phyloP scores from a whole-genome alignment of 2,329 filamentous ascomycete genomes.

The Penicillium paneum region DNA sequence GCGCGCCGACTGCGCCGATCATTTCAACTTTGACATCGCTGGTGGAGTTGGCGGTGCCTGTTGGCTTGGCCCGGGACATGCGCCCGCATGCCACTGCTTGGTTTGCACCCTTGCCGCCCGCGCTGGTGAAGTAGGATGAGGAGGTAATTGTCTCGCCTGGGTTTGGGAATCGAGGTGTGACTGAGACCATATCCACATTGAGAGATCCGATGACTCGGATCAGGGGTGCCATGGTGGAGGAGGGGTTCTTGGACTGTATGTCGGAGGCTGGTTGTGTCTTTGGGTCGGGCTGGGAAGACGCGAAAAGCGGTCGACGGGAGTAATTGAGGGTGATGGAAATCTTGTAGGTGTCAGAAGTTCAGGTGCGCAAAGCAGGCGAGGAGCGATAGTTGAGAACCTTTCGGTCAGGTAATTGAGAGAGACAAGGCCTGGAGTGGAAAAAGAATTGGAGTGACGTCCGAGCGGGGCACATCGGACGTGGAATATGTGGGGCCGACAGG shows the following conservation, averaged over 20 bases:
- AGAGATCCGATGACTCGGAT: conserved; percentile 90
- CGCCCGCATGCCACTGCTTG: conserved; percentile 87
- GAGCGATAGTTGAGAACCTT: background rate
- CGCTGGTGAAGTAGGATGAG: conserved; percentile 71
- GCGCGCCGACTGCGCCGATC: conserved; percentile 66
- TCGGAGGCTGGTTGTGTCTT: background rate
- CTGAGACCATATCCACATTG: conserved; percentile 89
- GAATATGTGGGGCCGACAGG: background rate
- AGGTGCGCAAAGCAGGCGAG: background rate
- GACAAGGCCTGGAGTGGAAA: background rate
- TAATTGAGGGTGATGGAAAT: background rate
- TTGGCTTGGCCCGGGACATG: conserved; percentile 60
- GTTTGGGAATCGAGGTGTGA: conserved; percentile 76
- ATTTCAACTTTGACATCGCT: conserved; percentile 57
- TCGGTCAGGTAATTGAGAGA: background rate
- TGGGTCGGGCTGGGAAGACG: background rate
- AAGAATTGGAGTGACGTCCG: background rate
- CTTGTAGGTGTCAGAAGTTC: too few relatives aligned
- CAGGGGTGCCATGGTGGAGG: conserved; percentile 39
- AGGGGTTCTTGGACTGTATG: background rate
- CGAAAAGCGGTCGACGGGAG: too few relatives aligned
- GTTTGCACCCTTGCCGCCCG: conserved; percentile 93
- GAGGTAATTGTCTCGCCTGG: conserved; percentile 86
- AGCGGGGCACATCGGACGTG: background rate
- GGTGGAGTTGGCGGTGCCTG: conserved; percentile 17